Conservation (phyloP, 148 eudicot species). For the Vaccinium myrtillus region DNA sequence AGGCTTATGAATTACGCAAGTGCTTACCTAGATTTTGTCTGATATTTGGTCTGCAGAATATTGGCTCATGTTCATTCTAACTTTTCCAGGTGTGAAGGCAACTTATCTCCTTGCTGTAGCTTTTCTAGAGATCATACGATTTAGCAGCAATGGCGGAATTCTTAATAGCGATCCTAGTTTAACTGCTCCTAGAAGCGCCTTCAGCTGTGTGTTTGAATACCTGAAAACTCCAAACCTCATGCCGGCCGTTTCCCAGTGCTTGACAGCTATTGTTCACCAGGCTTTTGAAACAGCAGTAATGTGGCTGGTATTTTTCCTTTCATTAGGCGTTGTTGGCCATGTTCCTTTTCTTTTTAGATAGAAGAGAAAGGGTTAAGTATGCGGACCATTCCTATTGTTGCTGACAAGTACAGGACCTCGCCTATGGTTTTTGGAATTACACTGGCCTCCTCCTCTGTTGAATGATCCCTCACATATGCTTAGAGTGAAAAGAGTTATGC, state of each 20-base stretch:
- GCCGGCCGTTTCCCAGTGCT: constrained; percentile 87
- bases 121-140: constrained; percentile 87
- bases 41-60: constrained; percentile 3
- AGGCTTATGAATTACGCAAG: background rate
- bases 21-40: background rate
- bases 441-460: background rate
- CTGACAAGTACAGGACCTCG: constrained; percentile 2
- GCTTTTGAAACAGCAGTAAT: constrained; percentile 80
- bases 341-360: background rate
- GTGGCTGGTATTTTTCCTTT: constrained; percentile 71
- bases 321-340: background rate
- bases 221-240: constrained; percentile 86
- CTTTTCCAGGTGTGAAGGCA: constrained; percentile 83
- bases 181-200: constrained; percentile 80
- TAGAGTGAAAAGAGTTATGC: background rate
- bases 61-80: constrained; percentile 15
- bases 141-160: constrained; percentile 97
- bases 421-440: background rate
- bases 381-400: background rate
- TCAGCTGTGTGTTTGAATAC: constrained; percentile 95
- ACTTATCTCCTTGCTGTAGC: constrained; percentile 96
- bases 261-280: constrained; percentile 82
- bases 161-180: constrained; percentile 70
- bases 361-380: background rate
- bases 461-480: background rate